A percentile compares a stretch with the other conserved stretches of the same genome.
Evolutionary conservation across 2,329 filamentous ascomycete species (phyloP).

Genomic region (Aspergillus fumigatiaffinis): DNA sequence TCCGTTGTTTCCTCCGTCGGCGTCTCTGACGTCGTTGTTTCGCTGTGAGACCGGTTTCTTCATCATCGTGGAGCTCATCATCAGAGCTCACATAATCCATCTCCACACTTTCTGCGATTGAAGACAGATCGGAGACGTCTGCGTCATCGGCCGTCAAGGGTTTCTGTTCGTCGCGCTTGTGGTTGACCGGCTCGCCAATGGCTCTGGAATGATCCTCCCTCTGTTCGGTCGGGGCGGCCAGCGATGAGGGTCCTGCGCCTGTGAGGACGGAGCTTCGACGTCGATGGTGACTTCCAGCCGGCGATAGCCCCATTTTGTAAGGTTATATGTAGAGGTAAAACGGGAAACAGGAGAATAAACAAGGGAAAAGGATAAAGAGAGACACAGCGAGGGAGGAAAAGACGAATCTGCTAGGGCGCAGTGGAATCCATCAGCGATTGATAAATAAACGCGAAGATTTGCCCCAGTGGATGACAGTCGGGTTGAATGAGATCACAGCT

Average conservation of each 20-base stretch:
- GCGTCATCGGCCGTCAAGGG: conserved; percentile 31
- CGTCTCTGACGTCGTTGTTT: conserved; percentile 64
- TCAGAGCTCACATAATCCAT: conserved; percentile 60
- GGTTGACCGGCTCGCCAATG: conserved; percentile 19
- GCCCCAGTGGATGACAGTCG: neutral
- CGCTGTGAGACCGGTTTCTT: conserved; percentile 80
- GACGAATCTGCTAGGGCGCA: conserved; percentile 3
- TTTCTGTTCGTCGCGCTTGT: conserved; percentile 34
- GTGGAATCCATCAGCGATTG: conserved; percentile 15
- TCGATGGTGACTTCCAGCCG: conserved; percentile 34
- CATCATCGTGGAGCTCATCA: conserved; percentile 75
- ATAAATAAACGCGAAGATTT: neutral
- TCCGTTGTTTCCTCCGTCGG: conserved; percentile 64
- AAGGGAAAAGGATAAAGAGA: conserved; percentile 1
- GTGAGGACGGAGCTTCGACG: conserved; percentile 38
- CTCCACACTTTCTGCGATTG: conserved; percentile 49
- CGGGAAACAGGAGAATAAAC: neutral
- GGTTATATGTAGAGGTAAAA: neutral
- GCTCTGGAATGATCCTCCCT: conserved; percentile 28
- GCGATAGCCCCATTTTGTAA: conserved; percentile 31
- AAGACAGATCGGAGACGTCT: conserved; percentile 40
- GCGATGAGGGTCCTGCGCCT: conserved; percentile 49
- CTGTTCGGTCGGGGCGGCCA: conserved; percentile 29
- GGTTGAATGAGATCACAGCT: neutral
- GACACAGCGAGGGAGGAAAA: neutral